Percentiles rank a stretch among this genome's conserved stretches.
Evolutionary conservation across 2,329 filamentous ascomycete species (phyloP).

Genomic region (Penicillium griseofulvum): DNA sequence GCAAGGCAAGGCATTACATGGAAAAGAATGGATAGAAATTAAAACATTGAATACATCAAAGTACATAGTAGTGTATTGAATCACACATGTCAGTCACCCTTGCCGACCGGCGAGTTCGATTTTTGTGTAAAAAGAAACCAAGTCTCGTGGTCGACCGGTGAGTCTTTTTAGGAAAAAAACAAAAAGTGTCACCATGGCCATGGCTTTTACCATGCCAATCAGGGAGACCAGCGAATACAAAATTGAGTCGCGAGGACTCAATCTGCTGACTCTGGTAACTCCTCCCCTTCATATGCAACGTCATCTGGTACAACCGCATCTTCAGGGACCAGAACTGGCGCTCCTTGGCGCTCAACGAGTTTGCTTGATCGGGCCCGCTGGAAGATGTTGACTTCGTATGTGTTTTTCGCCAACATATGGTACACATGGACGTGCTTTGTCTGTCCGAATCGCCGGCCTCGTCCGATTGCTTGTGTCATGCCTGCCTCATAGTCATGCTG

Average conservation of each 20-base stretch:
- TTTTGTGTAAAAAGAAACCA: no score
- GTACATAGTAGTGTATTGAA: no score
- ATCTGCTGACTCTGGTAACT: background rate
- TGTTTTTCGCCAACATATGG: constrained; percentile 45
- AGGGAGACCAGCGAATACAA: background rate
- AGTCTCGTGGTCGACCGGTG: no score
- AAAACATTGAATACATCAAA: no score
- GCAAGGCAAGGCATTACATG: no score
- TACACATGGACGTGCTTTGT: constrained; percentile 56
- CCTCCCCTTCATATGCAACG: background rate
- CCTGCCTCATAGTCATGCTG: constrained; percentile 56
- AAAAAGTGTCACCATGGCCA: no score
- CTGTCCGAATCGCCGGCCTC: constrained; percentile 59
- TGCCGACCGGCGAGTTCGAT: no score
- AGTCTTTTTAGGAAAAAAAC: no score
- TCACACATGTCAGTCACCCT: no score
- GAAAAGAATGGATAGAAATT: no score
- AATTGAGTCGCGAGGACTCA: background rate
- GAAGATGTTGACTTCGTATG: constrained; percentile 48
- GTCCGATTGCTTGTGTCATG: constrained; percentile 64
- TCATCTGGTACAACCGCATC: background rate
- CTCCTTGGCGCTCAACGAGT: constrained; percentile 27
- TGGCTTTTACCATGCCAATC: no score
- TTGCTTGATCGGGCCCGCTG: constrained; percentile 35
- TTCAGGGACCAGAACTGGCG: constrained; percentile 16